These are phyloP conservation scores for Penicillium cinerascens DNA, from an alignment of 495 filamentous ascomycete species.

Conservation along the genomic window DNA sequence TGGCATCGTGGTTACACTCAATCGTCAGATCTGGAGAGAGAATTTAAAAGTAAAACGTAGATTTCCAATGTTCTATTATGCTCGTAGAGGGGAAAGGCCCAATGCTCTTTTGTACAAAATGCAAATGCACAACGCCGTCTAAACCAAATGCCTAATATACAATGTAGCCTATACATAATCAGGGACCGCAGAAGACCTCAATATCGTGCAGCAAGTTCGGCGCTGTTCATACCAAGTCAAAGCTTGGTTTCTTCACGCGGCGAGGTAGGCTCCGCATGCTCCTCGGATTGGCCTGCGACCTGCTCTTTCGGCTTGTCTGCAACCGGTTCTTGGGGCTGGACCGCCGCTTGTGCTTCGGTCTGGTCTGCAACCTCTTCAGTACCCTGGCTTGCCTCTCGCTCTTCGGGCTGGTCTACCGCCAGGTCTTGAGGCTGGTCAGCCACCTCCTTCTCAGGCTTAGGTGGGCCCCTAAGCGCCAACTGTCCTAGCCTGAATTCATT, in stretches of 20 bases:
- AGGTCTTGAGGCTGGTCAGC: neutral
- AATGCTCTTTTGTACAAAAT: constrained; percentile 7
- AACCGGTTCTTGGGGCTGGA: neutral
- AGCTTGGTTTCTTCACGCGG: neutral
- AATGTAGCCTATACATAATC: constrained; percentile 16
- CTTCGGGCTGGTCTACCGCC: neutral
- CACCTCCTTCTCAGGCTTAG: neutral
- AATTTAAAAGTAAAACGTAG: no score
- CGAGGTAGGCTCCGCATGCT: neutral
- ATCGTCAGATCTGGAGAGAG: neutral
- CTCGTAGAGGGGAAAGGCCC: neutral
- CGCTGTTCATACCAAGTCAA: neutral
- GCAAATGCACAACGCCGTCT: constrained; percentile 9
- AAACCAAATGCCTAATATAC: constrained; percentile 17
- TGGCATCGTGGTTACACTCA: neutral
- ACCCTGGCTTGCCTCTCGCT: neutral
- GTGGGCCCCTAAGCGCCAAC: neutral
- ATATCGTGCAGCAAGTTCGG: no score
- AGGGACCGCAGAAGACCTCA: neutral
- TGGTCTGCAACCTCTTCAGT: no score
- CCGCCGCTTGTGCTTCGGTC: neutral
- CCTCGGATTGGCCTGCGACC: neutral
- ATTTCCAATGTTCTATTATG: constrained; percentile 1
- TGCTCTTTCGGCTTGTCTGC: neutral
- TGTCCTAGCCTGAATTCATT: constrained; percentile 7